Percentiles rank a stretch among this genome's conserved stretches.
Evolutionary conservation across 2,329 filamentous ascomycete genomes (phyloP).

Genomic region (Trichoderma polysporum): DNA sequence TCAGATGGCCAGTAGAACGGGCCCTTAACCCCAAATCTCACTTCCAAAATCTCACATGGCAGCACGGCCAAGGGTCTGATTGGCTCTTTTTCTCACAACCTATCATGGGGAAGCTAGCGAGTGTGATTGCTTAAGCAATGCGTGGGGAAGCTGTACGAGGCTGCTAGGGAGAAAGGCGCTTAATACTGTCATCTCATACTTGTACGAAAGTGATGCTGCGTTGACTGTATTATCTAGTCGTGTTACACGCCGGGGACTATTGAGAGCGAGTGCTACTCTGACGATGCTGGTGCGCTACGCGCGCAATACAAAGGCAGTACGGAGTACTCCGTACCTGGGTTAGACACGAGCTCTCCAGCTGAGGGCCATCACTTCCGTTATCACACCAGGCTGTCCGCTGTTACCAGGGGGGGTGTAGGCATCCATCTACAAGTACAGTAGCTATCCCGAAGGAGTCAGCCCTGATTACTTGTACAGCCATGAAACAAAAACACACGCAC

Average conservation of each 20-base stretch:
- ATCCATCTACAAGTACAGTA: background rate
- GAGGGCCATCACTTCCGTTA: background rate
- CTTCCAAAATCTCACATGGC: constrained; percentile 21
- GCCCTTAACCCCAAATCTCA: constrained; percentile 13
- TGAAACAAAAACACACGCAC: background rate
- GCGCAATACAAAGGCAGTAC: background rate
- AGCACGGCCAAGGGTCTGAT: constrained; percentile 9
- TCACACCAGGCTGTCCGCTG: background rate
- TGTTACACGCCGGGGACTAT: constrained; percentile 14
- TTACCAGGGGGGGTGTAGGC: background rate
- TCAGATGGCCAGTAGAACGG: constrained; percentile 1
- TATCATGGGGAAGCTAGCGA: constrained; percentile 1
- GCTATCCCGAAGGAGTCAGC: constrained; percentile 1
- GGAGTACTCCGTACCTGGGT: background rate
- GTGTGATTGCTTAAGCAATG: background rate
- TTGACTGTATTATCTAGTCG: background rate
- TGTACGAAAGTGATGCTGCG: background rate
- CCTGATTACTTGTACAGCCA: background rate
- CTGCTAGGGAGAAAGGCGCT: constrained; percentile 8
- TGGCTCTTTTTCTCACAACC: background rate
- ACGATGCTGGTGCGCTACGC: background rate
- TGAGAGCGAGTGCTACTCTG: constrained; percentile 13
- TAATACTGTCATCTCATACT: background rate
- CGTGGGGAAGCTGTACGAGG: constrained; percentile 17
- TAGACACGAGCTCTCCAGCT: constrained; percentile 5